Conservation (phyloP, 1,284 basidiomycete species). For the Schizopora paradoxa region DNA sequence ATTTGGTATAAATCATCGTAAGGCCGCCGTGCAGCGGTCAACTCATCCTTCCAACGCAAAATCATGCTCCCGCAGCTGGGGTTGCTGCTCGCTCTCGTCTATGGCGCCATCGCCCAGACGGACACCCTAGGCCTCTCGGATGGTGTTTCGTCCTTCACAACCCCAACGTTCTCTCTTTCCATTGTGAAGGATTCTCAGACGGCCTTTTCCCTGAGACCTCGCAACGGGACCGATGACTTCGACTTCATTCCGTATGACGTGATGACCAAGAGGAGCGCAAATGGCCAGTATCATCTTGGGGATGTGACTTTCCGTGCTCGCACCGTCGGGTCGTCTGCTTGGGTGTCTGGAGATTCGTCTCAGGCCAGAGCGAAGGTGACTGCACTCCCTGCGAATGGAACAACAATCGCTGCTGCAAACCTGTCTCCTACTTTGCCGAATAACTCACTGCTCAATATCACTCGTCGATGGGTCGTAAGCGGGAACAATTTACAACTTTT, state of each 20-base stretch:
- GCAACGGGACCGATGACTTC: constrained; percentile 32
- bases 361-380: constrained; percentile 39
- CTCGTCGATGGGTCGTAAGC: constrained; percentile 46
- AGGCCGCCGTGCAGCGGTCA: too few relatives aligned
- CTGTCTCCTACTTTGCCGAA: constrained; percentile 45
- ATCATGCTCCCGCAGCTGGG: too few relatives aligned
- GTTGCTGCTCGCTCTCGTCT: too few relatives aligned
- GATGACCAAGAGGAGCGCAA: constrained; percentile 43
- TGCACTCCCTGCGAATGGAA: constrained; percentile 35
- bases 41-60: too few relatives aligned
- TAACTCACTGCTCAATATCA: constrained; percentile 43
- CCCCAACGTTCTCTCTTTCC: constrained; percentile 39
- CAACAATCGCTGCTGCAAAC: constrained; percentile 43
- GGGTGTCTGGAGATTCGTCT: constrained; percentile 45
- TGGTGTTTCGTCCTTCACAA: constrained; percentile 44
- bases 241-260: constrained; percentile 51
- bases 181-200: constrained; percentile 57
- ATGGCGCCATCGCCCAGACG: neutral
- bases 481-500: constrained; percentile 41
- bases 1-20: too few relatives aligned
- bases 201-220: constrained; percentile 44
- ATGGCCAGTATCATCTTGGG: constrained; percentile 52
- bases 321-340: constrained; percentile 38
- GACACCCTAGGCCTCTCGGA: constrained; percentile 39
- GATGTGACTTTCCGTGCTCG: constrained; percentile 52